Percentiles rank a stretch among this genome's conserved stretches.
Evolutionary conservation across 2,329 filamentous ascomycete species (phyloP).

Genomic region (Teratosphaeria viscida): DNA sequence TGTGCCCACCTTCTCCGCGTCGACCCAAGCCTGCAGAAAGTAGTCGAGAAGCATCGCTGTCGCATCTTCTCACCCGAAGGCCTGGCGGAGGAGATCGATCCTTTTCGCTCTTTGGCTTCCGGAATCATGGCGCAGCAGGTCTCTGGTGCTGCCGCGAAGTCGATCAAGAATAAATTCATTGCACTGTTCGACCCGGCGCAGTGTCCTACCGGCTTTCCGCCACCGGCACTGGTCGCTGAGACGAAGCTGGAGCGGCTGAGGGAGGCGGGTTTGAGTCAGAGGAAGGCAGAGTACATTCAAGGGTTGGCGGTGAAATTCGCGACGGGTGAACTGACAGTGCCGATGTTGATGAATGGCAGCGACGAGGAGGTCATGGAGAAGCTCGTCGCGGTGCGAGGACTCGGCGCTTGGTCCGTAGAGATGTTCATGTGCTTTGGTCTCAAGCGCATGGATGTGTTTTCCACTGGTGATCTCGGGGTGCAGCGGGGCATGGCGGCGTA

Average conservation of each 20-base stretch:
- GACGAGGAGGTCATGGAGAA: constrained; percentile 80
- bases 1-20: constrained; percentile 61
- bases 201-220: constrained; percentile 50
- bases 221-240: constrained; percentile 59
- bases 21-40: constrained; percentile 58
- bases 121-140: constrained; percentile 96
- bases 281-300: constrained; percentile 90
- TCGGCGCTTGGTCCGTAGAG: constrained; percentile 87
- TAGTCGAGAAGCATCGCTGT: constrained; percentile 69
- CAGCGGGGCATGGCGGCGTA: constrained; percentile 91
- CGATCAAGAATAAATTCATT: constrained; percentile 80
- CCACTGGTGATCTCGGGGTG: constrained; percentile 81
- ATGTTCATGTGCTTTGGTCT: constrained; percentile 98
- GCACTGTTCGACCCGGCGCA: constrained; percentile 48
- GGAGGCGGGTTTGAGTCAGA: constrained; percentile 77
- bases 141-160: constrained; percentile 78
- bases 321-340: constrained; percentile 61
- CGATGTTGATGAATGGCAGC: constrained; percentile 63
- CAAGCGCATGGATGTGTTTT: constrained; percentile 90
- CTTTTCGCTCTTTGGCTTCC: constrained; percentile 71
- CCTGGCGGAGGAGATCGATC: constrained; percentile 75
- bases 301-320: constrained; percentile 76
- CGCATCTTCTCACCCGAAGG: constrained; percentile 70
- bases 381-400: constrained; percentile 73
- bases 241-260: constrained; percentile 59